Conservation (phyloP, 2,329 filamentous ascomycete species). For the Fusarium stilboides region DNA sequence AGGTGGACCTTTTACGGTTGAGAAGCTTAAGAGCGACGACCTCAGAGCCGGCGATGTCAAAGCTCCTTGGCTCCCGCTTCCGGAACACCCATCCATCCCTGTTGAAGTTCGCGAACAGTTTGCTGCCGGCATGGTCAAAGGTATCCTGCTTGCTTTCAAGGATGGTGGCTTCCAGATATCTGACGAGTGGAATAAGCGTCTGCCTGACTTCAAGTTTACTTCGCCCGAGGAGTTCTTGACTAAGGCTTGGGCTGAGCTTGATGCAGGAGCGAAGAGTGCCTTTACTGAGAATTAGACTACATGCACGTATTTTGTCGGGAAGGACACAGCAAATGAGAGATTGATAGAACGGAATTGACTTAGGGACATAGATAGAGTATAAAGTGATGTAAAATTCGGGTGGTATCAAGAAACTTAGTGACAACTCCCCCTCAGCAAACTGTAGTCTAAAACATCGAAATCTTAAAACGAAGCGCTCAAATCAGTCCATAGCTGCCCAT, state of each 20-base stretch:
- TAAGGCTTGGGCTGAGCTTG: conserved; percentile 47
- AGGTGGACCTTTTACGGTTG: conserved; percentile 44
- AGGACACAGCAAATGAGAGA: background rate
- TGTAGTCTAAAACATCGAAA: no score
- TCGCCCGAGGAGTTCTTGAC: conserved; percentile 59
- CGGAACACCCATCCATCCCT: conserved; percentile 39
- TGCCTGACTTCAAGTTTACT: conserved; percentile 62
- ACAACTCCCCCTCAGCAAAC: no score
- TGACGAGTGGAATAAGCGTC: conserved; percentile 60
- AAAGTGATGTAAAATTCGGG: no score
- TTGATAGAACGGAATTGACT: background rate
- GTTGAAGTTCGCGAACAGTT: conserved; percentile 35
- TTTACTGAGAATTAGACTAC: background rate
- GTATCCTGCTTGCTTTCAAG: conserved; percentile 25
- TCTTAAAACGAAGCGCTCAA: background rate
- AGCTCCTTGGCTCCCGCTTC: conserved; percentile 45
- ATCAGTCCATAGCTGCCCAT: background rate
- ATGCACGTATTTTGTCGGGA: no score
- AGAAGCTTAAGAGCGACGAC: conserved; percentile 37
- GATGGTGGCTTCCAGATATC: conserved; percentile 54
- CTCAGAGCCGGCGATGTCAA: conserved; percentile 42
- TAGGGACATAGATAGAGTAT: background rate
- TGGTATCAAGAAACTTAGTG: no score
- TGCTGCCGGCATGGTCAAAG: background rate
- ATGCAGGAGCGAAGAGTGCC: conserved; percentile 20